These are phyloP conservation scores for Phialophora expanda DNA, from an alignment of 2,329 filamentous ascomycete genomes.

Conservation along the genomic window DNA sequence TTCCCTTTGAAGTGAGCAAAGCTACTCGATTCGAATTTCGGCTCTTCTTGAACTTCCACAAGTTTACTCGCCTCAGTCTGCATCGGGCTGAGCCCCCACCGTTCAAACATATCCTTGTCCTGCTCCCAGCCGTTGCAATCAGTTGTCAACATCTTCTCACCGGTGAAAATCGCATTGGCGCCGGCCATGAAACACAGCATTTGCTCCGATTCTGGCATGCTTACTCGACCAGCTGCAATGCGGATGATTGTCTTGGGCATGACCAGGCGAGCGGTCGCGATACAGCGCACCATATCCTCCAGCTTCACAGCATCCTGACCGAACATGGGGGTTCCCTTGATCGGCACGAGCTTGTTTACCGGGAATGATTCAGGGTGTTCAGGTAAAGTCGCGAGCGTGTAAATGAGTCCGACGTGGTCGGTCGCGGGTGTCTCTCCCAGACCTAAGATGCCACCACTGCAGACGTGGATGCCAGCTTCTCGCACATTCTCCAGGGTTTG, in stretches of 20 bases:
- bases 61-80: slow-evolving; percentile 45
- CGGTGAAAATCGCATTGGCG: slow-evolving; percentile 92
- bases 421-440: slow-evolving; percentile 73
- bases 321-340: slow-evolving; percentile 84
- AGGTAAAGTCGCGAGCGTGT: slow-evolving; percentile 81
- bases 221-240: slow-evolving; percentile 81
- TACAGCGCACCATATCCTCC: slow-evolving; percentile 77
- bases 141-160: slow-evolving; percentile 94
- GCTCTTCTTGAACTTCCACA: slow-evolving; percentile 31
- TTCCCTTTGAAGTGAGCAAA: slow-evolving; percentile 34
- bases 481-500: slow-evolving; percentile 79
- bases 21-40: slow-evolving; percentile 37
- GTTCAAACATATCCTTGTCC: slow-evolving; percentile 80
- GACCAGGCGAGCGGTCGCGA: slow-evolving; percentile 80
- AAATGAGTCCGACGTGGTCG: slow-evolving; percentile 81
- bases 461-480: slow-evolving; percentile 86
- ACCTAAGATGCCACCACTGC: slow-evolving; percentile 85
- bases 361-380: slow-evolving; percentile 88
- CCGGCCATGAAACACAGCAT: slow-evolving; percentile 87
- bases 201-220: slow-evolving; percentile 86
- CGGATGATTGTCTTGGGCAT: slow-evolving; percentile 87
- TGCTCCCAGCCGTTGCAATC: slow-evolving; percentile 91
- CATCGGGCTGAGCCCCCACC: slow-evolving; percentile 84
- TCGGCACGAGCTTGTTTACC: slow-evolving; percentile 87
- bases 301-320: slow-evolving; percentile 75